Conservation (phyloP, 2,329 filamentous ascomycete species). For the Neurospora sp. region DNA sequence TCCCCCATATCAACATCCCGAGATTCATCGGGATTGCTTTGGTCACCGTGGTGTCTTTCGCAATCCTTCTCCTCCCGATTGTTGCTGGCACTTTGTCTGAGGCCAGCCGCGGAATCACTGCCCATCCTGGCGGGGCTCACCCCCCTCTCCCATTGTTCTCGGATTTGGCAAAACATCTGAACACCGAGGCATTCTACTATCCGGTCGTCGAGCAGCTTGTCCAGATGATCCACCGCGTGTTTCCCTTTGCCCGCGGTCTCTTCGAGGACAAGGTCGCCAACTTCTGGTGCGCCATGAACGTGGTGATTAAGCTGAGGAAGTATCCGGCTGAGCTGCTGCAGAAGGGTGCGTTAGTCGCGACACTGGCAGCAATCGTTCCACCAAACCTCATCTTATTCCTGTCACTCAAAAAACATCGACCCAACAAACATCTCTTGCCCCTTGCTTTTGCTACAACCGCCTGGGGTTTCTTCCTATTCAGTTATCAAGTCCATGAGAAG, state of each 20-base stretch:
- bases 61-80: conserved; percentile 64
- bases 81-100: conserved; percentile 63
- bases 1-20: conserved; percentile 55
- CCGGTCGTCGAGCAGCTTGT: conserved; percentile 66
- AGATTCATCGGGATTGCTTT: conserved; percentile 67
- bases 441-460: conserved; percentile 73
- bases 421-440: conserved; percentile 66
- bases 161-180: conserved; percentile 46
- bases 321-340: conserved; percentile 67
- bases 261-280: conserved; percentile 99
- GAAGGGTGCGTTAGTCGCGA: conserved; percentile 62
- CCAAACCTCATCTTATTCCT: conserved; percentile 73
- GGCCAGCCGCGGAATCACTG: conserved; percentile 50
- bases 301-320: conserved; percentile 73
- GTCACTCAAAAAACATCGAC: conserved; percentile 60
- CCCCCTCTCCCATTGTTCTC: conserved; percentile 52
- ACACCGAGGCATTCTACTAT: conserved; percentile 60
- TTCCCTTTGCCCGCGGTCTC: conserved; percentile 88
- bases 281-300: conserved; percentile 90
- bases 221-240: conserved; percentile 84
- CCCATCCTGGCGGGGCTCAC: conserved; percentile 45
- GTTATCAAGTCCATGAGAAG: conserved; percentile 98
- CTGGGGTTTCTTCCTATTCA: conserved; percentile 97
- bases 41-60: conserved; percentile 64
- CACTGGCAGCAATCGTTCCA: conserved; percentile 64